phyloP scores from a whole-genome alignment of 495 filamentous ascomycete species.

The Trichoderma reesei region DNA sequence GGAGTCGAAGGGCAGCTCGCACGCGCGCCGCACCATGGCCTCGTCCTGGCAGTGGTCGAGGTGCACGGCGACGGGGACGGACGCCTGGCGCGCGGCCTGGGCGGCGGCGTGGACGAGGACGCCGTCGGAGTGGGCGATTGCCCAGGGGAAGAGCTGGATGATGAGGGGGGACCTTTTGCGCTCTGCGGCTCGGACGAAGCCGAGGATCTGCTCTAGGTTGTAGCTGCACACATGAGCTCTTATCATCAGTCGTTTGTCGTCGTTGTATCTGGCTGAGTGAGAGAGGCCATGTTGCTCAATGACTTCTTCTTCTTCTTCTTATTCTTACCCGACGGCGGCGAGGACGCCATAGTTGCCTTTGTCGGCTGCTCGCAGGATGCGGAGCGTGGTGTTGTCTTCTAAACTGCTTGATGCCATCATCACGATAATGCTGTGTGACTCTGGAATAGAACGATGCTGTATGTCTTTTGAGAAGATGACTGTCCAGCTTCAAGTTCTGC shows the following conservation, averaged over 20 bases:
- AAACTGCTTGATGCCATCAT: neutral
- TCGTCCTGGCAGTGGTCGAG: slow-evolving; percentile 68
- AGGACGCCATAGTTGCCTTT: neutral
- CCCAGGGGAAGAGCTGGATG: slow-evolving; percentile 85
- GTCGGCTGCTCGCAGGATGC: neutral
- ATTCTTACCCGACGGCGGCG: neutral
- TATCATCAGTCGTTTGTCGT: neutral
- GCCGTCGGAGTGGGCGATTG: slow-evolving; percentile 57
- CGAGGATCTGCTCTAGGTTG: slow-evolving; percentile 77
- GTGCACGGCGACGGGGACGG: slow-evolving; percentile 63
- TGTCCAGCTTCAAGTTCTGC: no score
- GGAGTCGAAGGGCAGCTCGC: slow-evolving; percentile 59
- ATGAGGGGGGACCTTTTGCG: slow-evolving; percentile 63
- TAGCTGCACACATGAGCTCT: slow-evolving; percentile 30
- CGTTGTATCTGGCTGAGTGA: no score
- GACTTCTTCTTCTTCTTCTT: no score
- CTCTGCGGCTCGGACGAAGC: slow-evolving; percentile 68
- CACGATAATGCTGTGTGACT: neutral
- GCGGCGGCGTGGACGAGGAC: slow-evolving; percentile 33
- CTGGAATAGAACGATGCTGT: no score
- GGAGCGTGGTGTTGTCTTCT: neutral
- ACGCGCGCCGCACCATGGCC: slow-evolving; percentile 58
- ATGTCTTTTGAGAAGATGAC: no score
- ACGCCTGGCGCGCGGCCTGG: slow-evolving; percentile 48
- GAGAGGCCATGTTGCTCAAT: no score